Evolutionary conservation across 441 rosid genomes (phyloP), one percentile per base, ranked within the genome.

Genomic region (Isatis lusitanica): DNA sequence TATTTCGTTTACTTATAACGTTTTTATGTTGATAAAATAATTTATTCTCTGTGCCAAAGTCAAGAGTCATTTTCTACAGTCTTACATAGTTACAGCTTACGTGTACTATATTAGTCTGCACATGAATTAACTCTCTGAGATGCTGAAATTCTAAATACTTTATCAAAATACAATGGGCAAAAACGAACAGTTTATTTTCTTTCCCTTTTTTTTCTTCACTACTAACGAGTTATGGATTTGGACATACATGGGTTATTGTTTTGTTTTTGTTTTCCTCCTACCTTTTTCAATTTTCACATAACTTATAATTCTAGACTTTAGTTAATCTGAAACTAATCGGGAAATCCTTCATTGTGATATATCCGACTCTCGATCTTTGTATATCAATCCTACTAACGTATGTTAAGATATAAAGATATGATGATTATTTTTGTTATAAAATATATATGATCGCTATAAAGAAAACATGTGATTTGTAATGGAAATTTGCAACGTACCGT

Each of bases 21-120:
- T 16, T 9, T 9, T 4, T 44, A 36, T 46, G 15, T 31, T 33
- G 47, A 43, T 40, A 30, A 17, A 60, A 18, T 44, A 31, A 47
- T 28, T 61, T 61, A 16, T 48, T 33, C 1, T 35, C 1, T 38
- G 28, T 18, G 78, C 36, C 10, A 75, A 3, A 62, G 64, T 35
- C 51, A 53, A 62, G 46, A 11, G 79, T 68, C 74, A 62, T 60
- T 62, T 55, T 69, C 44, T 63, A 59, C 55, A 62, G 44, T 43
- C 57, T 50, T 67, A 21, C 68, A 17, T 74, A 53, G 68, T 60
- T 50, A 67, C 73, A 48, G 47, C 24, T 35, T 75, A 7, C 71
- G 38, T 57, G 17, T 48, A 74, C 62, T 65, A 55, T 55, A 31
- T 11, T 50, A 59, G 67, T 74, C 68, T 65, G 40, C 57, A 26